Conservation (phyloP, 305 asterid genomes). For the Ilex paraguariensis region DNA sequence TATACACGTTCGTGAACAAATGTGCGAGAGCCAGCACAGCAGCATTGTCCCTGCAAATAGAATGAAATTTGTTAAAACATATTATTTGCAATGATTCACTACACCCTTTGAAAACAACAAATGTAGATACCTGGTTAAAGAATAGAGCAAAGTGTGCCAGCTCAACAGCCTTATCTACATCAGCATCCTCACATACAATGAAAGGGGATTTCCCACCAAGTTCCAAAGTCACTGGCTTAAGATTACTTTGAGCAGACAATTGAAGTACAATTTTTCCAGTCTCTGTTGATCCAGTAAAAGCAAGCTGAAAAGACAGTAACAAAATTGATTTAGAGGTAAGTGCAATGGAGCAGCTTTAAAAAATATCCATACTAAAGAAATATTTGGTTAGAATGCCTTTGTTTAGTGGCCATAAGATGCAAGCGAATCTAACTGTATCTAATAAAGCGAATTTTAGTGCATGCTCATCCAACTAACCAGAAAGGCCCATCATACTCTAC, state of each 20-base stretch:
- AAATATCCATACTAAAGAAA: too few relatives aligned
- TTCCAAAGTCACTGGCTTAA: slow-evolving; percentile 85
- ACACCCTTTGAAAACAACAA: slow-evolving; percentile 5
- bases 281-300: slow-evolving; percentile 94
- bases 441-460: too few relatives aligned
- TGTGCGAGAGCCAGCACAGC: slow-evolving; percentile 96
- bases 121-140: slow-evolving; percentile 72
- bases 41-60: slow-evolving; percentile 83
- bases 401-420: too few relatives aligned
- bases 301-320: slow-evolving; percentile 39
- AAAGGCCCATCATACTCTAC: too few relatives aligned
- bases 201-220: slow-evolving; percentile 99
- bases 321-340: too few relatives aligned
- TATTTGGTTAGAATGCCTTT: too few relatives aligned
- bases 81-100: neutral
- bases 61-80: neutral
- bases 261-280: slow-evolving; percentile 73
- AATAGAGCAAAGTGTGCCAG: slow-evolving; percentile 84
- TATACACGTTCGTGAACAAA: slow-evolving; percentile 84
- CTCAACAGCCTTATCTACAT: slow-evolving; percentile 83
- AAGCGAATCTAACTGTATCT: too few relatives aligned
- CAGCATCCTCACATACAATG: slow-evolving; percentile 94
- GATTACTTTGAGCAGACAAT: slow-evolving; percentile 87
- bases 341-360: too few relatives aligned
- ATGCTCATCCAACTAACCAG: too few relatives aligned